Evolutionary conservation across 2,329 filamentous ascomycete genomes (phyloP).

Genomic region (Penicillium sp.): DNA sequence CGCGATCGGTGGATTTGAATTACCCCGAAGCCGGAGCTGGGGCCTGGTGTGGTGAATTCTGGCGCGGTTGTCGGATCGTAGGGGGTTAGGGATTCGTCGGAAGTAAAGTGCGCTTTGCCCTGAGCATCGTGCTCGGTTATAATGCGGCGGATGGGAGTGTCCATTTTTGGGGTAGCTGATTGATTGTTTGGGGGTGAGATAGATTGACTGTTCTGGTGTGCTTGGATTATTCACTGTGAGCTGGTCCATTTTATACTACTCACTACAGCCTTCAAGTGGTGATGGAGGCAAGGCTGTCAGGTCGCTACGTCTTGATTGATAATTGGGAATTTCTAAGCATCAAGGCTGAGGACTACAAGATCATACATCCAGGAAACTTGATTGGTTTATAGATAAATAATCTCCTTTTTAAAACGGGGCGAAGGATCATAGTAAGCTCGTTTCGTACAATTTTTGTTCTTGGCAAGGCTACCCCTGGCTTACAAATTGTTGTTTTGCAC

Average conservation of each 20-base stretch:
- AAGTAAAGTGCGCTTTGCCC: conserved; percentile 32
- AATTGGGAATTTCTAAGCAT: conserved; percentile 14
- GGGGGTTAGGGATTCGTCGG: conserved; percentile 29
- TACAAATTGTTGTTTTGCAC: background rate
- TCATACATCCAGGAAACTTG: too few species aligned
- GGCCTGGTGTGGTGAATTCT: conserved; percentile 19
- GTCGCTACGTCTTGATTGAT: too few species aligned
- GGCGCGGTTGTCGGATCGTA: conserved; percentile 30
- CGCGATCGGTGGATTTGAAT: conserved; percentile 34
- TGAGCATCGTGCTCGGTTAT: conserved; percentile 27
- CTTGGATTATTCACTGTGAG: too few species aligned
- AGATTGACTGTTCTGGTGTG: too few species aligned
- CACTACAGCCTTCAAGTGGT: too few species aligned
- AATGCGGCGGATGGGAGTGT: conserved; percentile 25
- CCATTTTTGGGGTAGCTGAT: too few species aligned
- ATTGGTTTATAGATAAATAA: too few species aligned
- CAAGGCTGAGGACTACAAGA: conserved; percentile 6
- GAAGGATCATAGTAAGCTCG: background rate
- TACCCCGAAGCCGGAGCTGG: conserved; percentile 29
- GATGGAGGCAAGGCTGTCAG: too few species aligned
- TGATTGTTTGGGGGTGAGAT: too few species aligned
- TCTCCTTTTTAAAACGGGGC: too few species aligned
- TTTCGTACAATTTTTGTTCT: background rate
- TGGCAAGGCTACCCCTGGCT: background rate
- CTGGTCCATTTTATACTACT: too few species aligned